These are phyloP conservation scores for Pseudogymnoascus sp. DNA, from an alignment of 2,329 filamentous ascomycete species.

Conservation along the genomic window DNA sequence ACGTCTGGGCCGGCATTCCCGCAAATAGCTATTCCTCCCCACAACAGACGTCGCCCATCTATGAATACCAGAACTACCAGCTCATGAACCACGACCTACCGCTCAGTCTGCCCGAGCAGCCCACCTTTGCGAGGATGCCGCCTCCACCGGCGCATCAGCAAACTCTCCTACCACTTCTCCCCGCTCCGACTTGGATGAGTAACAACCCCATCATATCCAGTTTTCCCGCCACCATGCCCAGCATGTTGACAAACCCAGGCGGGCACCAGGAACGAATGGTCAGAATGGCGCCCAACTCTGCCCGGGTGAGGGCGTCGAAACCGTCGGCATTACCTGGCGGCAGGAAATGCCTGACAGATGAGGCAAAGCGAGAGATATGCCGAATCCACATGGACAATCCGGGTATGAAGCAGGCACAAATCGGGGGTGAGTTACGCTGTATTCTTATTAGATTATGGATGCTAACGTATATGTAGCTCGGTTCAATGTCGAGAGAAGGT, in stretches of 20 bases:
- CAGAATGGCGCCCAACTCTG: constrained; percentile 44
- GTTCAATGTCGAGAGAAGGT: constrained; percentile 98
- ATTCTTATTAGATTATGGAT: constrained; percentile 12
- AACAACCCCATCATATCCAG: not conserved
- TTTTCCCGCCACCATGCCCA: constrained; percentile 63
- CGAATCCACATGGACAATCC: constrained; percentile 87
- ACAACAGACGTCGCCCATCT: constrained; percentile 61
- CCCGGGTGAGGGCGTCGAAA: constrained; percentile 42
- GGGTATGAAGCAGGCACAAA: constrained; percentile 87
- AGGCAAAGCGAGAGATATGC: constrained; percentile 88
- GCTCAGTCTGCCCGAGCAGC: constrained; percentile 51
- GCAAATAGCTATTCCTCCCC: constrained; percentile 32
- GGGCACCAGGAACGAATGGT: constrained; percentile 52
- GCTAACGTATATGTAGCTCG: constrained; percentile 47
- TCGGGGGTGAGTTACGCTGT: constrained; percentile 57
- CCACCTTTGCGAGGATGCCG: constrained; percentile 44
- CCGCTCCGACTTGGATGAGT: constrained; percentile 24
- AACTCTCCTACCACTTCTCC: constrained; percentile 64
- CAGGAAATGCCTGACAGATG: constrained; percentile 81
- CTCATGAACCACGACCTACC: constrained; percentile 51
- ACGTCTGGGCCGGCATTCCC: constrained; percentile 47
- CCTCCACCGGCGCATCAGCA: constrained; percentile 46
- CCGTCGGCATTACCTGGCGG: constrained; percentile 51
- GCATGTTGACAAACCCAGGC: constrained; percentile 66
- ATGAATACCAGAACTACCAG: constrained; percentile 56